These are phyloP conservation scores for Sporothrix curviconia DNA, from an alignment of 2,329 filamentous ascomycete species.

Conservation along the genomic window DNA sequence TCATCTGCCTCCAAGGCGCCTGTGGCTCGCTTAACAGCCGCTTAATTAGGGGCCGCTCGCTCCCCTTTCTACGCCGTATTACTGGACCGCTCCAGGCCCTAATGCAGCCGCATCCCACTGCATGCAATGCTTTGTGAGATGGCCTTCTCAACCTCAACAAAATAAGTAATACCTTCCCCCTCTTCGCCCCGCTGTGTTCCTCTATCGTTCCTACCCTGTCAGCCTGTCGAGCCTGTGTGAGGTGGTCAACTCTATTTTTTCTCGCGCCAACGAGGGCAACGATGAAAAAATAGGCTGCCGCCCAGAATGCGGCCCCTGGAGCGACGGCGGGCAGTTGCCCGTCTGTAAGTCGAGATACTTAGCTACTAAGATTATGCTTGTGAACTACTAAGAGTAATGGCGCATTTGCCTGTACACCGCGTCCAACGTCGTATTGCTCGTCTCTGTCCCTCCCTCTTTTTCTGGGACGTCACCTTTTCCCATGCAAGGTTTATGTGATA, in stretches of 20 bases:
- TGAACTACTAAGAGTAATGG: constrained; percentile 1
- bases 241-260: background rate
- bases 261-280: background rate
- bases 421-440: background rate
- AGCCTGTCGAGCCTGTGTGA: too few species aligned
- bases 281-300: background rate
- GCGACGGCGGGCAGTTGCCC: too few species aligned
- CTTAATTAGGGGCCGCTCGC: too few species aligned
- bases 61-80: too few species aligned
- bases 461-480: background rate
- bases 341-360: background rate
- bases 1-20: too few species aligned
- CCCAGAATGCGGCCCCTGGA: too few species aligned
- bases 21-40: too few species aligned
- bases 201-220: too few species aligned
- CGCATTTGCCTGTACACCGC: too few species aligned
- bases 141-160: constrained; percentile 5
- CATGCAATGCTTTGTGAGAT: background rate
- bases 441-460: background rate
- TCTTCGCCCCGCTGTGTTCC: constrained; percentile 1
- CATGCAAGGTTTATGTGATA: background rate
- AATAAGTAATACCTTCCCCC: background rate
- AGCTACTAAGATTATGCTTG: constrained; percentile 1
- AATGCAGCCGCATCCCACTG: too few species aligned
- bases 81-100: too few species aligned